phyloP scores from a whole-genome alignment of 129 eudicot genomes.

The Solidago caesia region DNA sequence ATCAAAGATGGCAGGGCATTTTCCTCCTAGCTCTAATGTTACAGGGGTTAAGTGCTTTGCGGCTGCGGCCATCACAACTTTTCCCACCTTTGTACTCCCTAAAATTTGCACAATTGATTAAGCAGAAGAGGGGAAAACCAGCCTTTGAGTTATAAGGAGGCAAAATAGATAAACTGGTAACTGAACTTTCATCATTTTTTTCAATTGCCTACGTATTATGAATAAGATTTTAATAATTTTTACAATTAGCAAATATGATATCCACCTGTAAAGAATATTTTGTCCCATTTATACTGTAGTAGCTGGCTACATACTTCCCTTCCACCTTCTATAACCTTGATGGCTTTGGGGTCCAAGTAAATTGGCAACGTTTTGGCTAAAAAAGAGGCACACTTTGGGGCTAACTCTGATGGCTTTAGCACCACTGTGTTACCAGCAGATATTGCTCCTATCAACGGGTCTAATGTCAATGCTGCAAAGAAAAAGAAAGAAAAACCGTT shows the following conservation, averaged over 20 bases:
- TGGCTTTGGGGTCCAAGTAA: slow-evolving; percentile 73
- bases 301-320: slow-evolving; percentile 44
- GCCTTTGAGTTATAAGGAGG: slow-evolving; percentile 11
- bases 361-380: slow-evolving; percentile 54
- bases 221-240: too few relatives aligned
- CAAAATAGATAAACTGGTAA: not conserved
- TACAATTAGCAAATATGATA: not conserved
- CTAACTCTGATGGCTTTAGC: slow-evolving; percentile 78
- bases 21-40: slow-evolving; percentile 91
- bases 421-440: slow-evolving; percentile 86
- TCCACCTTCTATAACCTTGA: slow-evolving; percentile 83
- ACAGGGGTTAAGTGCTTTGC: slow-evolving; percentile 86
- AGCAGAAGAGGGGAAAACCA: not conserved
- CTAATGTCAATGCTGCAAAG: slow-evolving; percentile 68
- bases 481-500: not conserved
- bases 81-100: slow-evolving; percentile 79
- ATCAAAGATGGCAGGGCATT: slow-evolving; percentile 79
- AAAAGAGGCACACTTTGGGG: slow-evolving; percentile 74
- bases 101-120: slow-evolving; percentile 2
- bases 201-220: not conserved
- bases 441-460: slow-evolving; percentile 90
- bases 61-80: slow-evolving; percentile 82
- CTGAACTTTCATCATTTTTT: not conserved
- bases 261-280: slow-evolving; percentile 86
- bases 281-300: slow-evolving; percentile 76